Base-by-base conservation (phyloP, 164 flowering plant species). In the Vitis rotundifolia region DNA sequence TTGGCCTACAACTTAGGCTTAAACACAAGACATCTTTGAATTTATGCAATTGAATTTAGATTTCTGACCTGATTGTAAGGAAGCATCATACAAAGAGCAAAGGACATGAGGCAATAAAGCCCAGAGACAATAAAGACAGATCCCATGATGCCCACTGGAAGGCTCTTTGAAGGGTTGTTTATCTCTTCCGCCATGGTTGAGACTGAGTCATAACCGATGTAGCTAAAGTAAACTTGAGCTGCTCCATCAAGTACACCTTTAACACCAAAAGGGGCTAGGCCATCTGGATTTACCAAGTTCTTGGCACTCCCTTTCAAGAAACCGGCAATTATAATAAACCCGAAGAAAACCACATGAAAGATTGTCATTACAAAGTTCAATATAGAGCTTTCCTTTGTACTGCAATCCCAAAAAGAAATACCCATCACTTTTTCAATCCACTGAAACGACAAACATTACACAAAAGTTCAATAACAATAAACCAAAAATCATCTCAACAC, bases 111-210 rank as follows among this genome's bases (percentile, higher is more conserved):
- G 77, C 93, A 91, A 49, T 91, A 89, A 11, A 91, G 84, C 2
- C 73, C 63, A 9, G 93, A 77, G 61, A 86, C 90, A 53, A 84
- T 80, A 66, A 83, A 68, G 19, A 90, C 88, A 7, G 97, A 89
- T 13, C 94, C 94, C 2, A 86, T 71, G n/a, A 91, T 84, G 48
- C 97, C 97, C 0, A 88, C 29, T 0, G 97, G 97, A 11, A 91
- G 84, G 82, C 81, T 82, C 71, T 80, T 84, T 1, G 89, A 69
- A 49, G 97, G 97, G 76, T 85, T 85, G 68, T 71, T 82, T 56
- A 89, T 83, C 79, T 91, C 97, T 73, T 91, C 97, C 31, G 97
- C 97, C 83, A 89, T 78, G 69, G 97, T 91, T 22, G 97, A 87
- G 56, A 89, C 93, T 0, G 97, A 83, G 71, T 91, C 97, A 60